Evolutionary conservation across 2,329 filamentous ascomycete species (phyloP), one percentile per base, ranked within the genome.

Genomic region (Blumeria graminis): DNA sequence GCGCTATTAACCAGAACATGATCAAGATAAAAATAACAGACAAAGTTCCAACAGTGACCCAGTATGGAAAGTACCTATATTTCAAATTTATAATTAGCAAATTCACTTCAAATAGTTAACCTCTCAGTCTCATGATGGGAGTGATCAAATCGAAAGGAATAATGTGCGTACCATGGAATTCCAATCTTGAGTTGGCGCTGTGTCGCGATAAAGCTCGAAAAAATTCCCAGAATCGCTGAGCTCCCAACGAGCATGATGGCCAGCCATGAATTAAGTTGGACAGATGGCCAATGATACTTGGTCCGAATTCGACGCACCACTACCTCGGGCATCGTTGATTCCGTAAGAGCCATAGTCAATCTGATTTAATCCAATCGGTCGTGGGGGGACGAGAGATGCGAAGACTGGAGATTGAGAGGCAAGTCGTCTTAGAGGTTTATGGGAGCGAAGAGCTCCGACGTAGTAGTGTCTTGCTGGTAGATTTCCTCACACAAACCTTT

Each of bases 231-330:
- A 59, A 81, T 75, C 56, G 73, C 74, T 56, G 72, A 70, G 5
- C 76, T 74, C 1, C 77, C 73, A 3, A 78, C 70, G 10, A 83
- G 69, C 75, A 83, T 82, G 61, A 82, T 70, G 54, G 83, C 70
- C 64, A 83, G 77, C 78, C 80, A 82, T 55, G 82, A 68, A 64
- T 82, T 82, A 58, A 84, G 72, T 67, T 81, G 76, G 56, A 78
- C 67, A n/a, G 77, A 76, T 16, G 80, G 80, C 80, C 80, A 84
- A 69, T 79, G 78, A 71, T 83, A 84, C 45, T 65, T 64, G 11
- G 63, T 65, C 41, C 61, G 61, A 6, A 64, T 59, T 11, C 64
- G 61, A 36, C 63, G 62, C 16, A 64, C 46, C 3, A 65, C 48
- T 5, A 64, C 57, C 45, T 64, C 62, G 6, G 63, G 60, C 55